A percentile compares a stretch with the other conserved stretches of the same genome.
Conservation (phyloP, 2,329 filamentous ascomycete genomes). For the Talaromyces islandicus region DNA sequence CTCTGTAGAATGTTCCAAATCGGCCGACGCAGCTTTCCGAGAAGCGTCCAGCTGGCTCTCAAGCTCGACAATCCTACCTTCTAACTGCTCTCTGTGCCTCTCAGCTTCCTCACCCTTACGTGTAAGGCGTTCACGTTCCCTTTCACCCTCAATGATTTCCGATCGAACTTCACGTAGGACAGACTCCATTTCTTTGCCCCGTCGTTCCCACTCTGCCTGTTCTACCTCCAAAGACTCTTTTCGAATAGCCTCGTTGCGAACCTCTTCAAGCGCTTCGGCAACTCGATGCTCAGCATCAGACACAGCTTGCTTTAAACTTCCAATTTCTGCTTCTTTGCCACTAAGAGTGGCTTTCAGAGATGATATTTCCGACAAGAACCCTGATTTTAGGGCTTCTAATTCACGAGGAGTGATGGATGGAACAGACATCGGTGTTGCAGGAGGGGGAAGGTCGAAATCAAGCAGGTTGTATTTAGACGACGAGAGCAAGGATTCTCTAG, state of each 20-base stretch:
- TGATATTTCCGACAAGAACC: slow-evolving; percentile 86
- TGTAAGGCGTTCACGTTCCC: slow-evolving; percentile 74
- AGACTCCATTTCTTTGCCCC: slow-evolving; percentile 77
- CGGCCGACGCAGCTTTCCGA: slow-evolving; percentile 23
- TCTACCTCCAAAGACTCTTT: slow-evolving; percentile 70
- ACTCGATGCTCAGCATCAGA: slow-evolving; percentile 88
- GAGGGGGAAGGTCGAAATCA: slow-evolving; percentile 89
- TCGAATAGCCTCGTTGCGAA: slow-evolving; percentile 67
- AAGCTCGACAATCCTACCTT: slow-evolving; percentile 41
- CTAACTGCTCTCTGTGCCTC: slow-evolving; percentile 45
- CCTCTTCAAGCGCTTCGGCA: slow-evolving; percentile 74
- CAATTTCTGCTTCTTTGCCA: slow-evolving; percentile 87
- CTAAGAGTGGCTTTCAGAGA: slow-evolving; percentile 87
- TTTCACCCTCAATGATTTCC: slow-evolving; percentile 70
- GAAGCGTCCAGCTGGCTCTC: slow-evolving; percentile 41
- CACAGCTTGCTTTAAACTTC: slow-evolving; percentile 79
- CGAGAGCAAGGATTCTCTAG: slow-evolving; percentile 29
- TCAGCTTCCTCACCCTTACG: slow-evolving; percentile 72
- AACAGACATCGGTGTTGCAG: slow-evolving; percentile 84
- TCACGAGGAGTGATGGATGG: slow-evolving; percentile 88
- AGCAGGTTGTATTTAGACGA: slow-evolving; percentile 62
- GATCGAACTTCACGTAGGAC: slow-evolving; percentile 74
- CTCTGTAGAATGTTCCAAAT: slow-evolving; percentile 27
- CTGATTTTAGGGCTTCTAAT: slow-evolving; percentile 85
- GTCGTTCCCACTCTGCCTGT: slow-evolving; percentile 75